phyloP scores from a whole-genome alignment of 352 stramenopile genomes.

The Phytophthora nicotianae region DNA sequence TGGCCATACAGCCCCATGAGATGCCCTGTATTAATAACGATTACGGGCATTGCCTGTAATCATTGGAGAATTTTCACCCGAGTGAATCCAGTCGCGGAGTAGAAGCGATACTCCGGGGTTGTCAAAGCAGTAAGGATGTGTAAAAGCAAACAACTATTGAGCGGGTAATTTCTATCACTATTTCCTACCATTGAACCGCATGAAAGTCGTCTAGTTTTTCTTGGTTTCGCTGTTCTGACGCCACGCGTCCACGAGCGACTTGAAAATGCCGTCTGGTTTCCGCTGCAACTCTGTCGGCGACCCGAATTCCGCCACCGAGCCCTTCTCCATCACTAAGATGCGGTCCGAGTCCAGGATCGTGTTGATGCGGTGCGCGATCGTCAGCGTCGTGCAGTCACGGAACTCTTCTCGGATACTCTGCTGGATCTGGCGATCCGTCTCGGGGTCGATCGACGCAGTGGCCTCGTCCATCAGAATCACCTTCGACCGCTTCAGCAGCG shows the following conservation, averaged over 20 bases:
- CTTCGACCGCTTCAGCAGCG: constrained; percentile 88
- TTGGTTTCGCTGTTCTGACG: constrained; percentile 49
- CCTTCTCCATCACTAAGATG: constrained; percentile 90
- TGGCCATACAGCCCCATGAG: too few species aligned
- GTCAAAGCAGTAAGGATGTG: too few species aligned
- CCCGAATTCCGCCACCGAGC: constrained; percentile 31
- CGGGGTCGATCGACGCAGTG: constrained; percentile 89
- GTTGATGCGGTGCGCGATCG: constrained; percentile 94
- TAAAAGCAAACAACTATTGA: constrained; percentile 13
- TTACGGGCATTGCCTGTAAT: too few species aligned
- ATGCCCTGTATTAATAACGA: too few species aligned
- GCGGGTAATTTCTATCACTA: neutral
- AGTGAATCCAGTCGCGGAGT: too few species aligned
- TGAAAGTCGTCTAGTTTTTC: neutral
- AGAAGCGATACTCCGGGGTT: too few species aligned
- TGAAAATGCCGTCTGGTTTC: constrained; percentile 25
- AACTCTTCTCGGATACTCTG: constrained; percentile 92
- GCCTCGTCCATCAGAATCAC: constrained; percentile 96
- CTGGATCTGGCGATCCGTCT: constrained; percentile 68
- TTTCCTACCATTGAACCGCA: constrained; percentile 7
- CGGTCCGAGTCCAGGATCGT: constrained; percentile 94
- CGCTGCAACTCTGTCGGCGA: constrained; percentile 47
- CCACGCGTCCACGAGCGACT: constrained; percentile 53
- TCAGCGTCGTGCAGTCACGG: constrained; percentile 89
- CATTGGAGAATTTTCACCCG: too few species aligned